phyloP scores from a whole-genome alignment of 1,139 yeast genomes.

The Scheffersomyces quercinus region DNA sequence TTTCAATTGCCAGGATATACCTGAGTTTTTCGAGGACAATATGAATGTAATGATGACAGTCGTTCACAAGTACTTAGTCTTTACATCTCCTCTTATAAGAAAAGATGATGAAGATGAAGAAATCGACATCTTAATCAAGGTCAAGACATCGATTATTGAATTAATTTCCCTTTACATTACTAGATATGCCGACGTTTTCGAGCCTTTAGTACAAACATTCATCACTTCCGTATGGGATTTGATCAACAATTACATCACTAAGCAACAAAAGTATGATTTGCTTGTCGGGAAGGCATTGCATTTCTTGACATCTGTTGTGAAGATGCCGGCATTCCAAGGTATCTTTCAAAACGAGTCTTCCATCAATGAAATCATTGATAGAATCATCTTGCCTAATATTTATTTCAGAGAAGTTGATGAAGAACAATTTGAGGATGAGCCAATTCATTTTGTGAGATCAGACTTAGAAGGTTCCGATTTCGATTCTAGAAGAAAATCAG shows the following conservation, averaged over 20 bases:
- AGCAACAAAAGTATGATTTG: conserved; percentile 78
- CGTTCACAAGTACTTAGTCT: conserved; percentile 76
- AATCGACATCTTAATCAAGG: conserved; percentile 67
- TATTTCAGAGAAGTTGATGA: conserved; percentile 83
- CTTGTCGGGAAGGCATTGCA: conserved; percentile 79
- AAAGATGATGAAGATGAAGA: conserved; percentile 69
- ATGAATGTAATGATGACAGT: conserved; percentile 75
- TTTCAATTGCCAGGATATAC: conserved; percentile 95
- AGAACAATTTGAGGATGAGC: conserved; percentile 95
- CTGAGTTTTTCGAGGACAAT: conserved; percentile 96
- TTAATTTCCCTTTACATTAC: conserved; percentile 83
- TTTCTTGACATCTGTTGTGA: conserved; percentile 80
- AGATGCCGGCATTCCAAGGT: conserved; percentile 59
- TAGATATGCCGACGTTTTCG: conserved; percentile 90
- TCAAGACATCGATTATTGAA: conserved; percentile 84
- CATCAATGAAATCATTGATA: conserved; percentile 74
- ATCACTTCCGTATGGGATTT: conserved; percentile 83
- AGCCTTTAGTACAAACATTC: conserved; percentile 70
- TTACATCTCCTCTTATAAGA: conserved; percentile 54
- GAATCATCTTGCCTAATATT: conserved; percentile 86
- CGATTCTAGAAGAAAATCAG: conserved; percentile 87
- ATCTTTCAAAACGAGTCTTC: conserved; percentile 69
- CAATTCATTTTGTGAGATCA: conserved; percentile 85
- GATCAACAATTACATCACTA: conserved; percentile 60
- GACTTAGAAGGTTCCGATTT: conserved; percentile 95